These are phyloP conservation scores for Microthlaspi erraticum DNA, from an alignment of 345 rosid genomes.

Conservation along the genomic window DNA sequence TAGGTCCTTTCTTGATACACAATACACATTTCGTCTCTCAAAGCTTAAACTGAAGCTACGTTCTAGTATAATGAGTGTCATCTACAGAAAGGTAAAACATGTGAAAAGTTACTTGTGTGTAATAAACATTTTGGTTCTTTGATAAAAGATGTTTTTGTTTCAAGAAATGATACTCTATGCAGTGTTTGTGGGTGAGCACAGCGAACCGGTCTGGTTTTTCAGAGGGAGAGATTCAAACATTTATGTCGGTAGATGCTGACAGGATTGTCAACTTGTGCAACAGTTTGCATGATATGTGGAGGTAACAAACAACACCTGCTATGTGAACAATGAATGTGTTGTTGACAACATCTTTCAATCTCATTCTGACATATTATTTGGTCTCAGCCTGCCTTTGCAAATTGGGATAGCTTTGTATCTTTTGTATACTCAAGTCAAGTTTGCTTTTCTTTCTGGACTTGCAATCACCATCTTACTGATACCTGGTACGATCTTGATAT, in stretches of 20 bases:
- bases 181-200: constrained; percentile 76
- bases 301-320: constrained; percentile 59
- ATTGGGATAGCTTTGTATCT: constrained; percentile 87
- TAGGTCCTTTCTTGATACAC: constrained; percentile 93
- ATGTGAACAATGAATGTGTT: constrained; percentile 23
- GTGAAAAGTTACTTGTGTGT: constrained; percentile 3
- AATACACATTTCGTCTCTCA: constrained; percentile 69
- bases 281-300: constrained; percentile 95
- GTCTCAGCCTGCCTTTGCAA: constrained; percentile 91
- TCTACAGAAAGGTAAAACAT: constrained; percentile 71
- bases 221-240: constrained; percentile 94
- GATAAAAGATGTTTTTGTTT: constrained; percentile 15
- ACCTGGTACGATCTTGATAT: constrained; percentile 63
- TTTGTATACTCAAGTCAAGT: constrained; percentile 85
- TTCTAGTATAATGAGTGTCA: constrained; percentile 82
- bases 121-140: not conserved
- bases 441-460: constrained; percentile 86
- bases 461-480: constrained; percentile 76
- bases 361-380: constrained; percentile 6
- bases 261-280: constrained; percentile 82
- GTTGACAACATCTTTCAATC: not conserved
- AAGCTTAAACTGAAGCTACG: constrained; percentile 85
- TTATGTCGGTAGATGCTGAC: constrained; percentile 97
- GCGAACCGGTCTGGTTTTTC: constrained; percentile 80
- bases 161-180: constrained; percentile 40